These are phyloP conservation scores for Pelargonium cotyledonis DNA, from an alignment of 441 rosid species.

Conservation along the genomic window DNA sequence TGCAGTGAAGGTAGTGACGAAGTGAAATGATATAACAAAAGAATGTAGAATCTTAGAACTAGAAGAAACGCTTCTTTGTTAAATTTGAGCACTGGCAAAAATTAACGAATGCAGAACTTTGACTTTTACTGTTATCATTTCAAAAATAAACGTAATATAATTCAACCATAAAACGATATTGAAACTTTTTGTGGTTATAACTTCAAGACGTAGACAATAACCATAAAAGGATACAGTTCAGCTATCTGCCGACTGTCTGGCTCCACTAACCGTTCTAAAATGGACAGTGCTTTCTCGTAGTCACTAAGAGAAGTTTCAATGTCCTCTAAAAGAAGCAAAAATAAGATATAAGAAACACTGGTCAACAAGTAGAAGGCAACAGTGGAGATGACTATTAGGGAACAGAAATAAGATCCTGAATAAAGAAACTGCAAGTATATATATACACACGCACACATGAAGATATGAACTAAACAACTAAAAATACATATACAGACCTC, in stretches of 20 bases:
- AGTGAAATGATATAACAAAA: conserved; percentile 4
- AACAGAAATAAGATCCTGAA: background rate
- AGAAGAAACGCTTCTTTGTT: conserved; percentile 4
- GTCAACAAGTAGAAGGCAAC: background rate
- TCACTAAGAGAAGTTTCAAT: conserved; percentile 81
- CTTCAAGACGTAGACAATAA: background rate
- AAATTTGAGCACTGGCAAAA: background rate
- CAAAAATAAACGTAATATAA: background rate
- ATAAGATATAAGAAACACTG: conserved; percentile 8
- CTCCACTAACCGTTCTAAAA: conserved; percentile 69
- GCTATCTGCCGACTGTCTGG: conserved; percentile 77
- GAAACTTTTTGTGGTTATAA: no score
- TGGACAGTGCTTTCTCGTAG: conserved; percentile 65
- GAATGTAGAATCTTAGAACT: conserved; percentile 4
- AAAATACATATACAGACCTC: conserved; percentile 46
- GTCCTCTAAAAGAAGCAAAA: conserved; percentile 54
- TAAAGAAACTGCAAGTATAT: background rate
- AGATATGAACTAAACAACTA: background rate
- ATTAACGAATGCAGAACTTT: background rate
- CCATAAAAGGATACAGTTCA: conserved; percentile 73
- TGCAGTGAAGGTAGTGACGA: conserved; percentile 35
- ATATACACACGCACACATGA: no score
- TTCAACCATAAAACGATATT: conserved; percentile 11
- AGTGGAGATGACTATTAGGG: background rate
- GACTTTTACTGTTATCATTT: background rate